These are phyloP conservation scores for Quercus lobata DNA, from an alignment of 331 rosid genomes.

Conservation along the genomic window DNA sequence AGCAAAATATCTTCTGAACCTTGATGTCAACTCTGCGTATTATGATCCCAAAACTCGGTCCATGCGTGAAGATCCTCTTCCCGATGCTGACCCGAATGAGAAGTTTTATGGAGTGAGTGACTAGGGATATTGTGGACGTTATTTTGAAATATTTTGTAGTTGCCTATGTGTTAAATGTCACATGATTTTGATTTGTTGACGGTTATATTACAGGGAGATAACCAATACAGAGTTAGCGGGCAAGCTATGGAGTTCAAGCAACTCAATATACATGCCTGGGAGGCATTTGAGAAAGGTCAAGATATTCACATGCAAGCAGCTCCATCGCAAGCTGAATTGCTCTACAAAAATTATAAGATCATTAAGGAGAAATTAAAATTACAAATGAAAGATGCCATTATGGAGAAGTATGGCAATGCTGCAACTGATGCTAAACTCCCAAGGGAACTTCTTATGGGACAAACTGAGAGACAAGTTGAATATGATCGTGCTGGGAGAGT, in stretches of 20 bases:
- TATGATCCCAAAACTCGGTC: conserved; percentile 59
- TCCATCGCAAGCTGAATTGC: conserved; percentile 52
- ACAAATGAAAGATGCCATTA: conserved; percentile 44
- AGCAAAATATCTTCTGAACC: conserved; percentile 41
- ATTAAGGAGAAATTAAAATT: conserved; percentile 40
- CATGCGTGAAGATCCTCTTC: conserved; percentile 65
- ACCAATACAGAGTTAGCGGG: conserved; percentile 34
- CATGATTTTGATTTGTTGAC: neutral
- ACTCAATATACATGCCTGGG: conserved; percentile 39
- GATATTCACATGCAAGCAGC: conserved; percentile 57
- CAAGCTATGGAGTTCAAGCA: conserved; percentile 45
- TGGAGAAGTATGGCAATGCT: conserved; percentile 48
- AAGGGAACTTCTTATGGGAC: conserved; percentile 45
- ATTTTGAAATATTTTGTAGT: too few species aligned
- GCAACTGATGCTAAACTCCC: conserved; percentile 42
- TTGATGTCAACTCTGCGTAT: conserved; percentile 42
- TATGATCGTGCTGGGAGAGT: conserved; percentile 57
- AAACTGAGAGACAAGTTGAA: conserved; percentile 46
- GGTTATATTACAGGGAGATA: conserved; percentile 30
- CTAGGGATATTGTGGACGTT: neutral
- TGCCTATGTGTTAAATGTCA: neutral
- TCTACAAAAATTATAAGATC: conserved; percentile 39
- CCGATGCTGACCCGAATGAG: conserved; percentile 36
- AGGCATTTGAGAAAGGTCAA: conserved; percentile 46
- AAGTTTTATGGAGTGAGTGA: conserved; percentile 41